Percentiles rank a stretch among this genome's conserved stretches.
Conservation (phyloP, 768 basidiomycete genomes). For the Rhodocollybia butyracea region DNA sequence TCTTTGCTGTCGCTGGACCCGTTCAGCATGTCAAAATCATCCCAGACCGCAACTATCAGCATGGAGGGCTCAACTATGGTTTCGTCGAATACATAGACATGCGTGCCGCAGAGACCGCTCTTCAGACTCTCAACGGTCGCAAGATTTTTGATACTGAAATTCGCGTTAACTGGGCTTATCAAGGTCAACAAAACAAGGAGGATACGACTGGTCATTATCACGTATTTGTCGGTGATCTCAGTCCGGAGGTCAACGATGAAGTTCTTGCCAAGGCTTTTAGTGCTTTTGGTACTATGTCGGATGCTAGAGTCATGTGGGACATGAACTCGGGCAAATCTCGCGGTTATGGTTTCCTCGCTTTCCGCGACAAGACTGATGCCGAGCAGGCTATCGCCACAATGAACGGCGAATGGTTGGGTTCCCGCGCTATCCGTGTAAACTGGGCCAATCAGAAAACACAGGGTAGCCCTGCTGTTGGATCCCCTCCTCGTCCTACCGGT, state of each 20-base stretch:
- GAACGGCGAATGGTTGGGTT: slow-evolving; percentile 99
- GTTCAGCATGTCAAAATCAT: slow-evolving; percentile 99
- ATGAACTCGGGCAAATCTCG: slow-evolving; percentile 99
- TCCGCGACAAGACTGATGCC: slow-evolving; percentile 98
- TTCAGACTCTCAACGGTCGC: slow-evolving; percentile 96
- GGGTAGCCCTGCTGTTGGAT: slow-evolving; percentile 40
- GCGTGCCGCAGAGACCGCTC: slow-evolving; percentile 97
- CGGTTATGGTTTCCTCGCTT: slow-evolving; percentile 97
- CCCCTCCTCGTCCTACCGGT: slow-evolving; percentile 40
- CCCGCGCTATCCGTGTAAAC: slow-evolving; percentile 97
- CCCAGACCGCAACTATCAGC: slow-evolving; percentile 98
- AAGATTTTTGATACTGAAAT: slow-evolving; percentile 99
- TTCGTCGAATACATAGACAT: slow-evolving; percentile 99
- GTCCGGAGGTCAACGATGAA: slow-evolving; percentile 97
- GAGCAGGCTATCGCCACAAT: slow-evolving; percentile 99
- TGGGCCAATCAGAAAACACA: slow-evolving; percentile 99
- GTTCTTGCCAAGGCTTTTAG: slow-evolving; percentile 95
- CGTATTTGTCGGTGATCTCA: slow-evolving; percentile 99
- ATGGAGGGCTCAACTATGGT: slow-evolving; percentile 98
- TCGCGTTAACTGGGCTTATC: slow-evolving; percentile 99
- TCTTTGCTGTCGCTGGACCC: slow-evolving; percentile 93
- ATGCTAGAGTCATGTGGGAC: slow-evolving; percentile 99
- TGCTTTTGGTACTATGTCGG: slow-evolving; percentile 94
- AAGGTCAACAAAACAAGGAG: slow-evolving; percentile 97
- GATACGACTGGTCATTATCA: slow-evolving; percentile 97